Conservation (phyloP, 208 protist species). For the Paratrypanosoma confusum region DNA sequence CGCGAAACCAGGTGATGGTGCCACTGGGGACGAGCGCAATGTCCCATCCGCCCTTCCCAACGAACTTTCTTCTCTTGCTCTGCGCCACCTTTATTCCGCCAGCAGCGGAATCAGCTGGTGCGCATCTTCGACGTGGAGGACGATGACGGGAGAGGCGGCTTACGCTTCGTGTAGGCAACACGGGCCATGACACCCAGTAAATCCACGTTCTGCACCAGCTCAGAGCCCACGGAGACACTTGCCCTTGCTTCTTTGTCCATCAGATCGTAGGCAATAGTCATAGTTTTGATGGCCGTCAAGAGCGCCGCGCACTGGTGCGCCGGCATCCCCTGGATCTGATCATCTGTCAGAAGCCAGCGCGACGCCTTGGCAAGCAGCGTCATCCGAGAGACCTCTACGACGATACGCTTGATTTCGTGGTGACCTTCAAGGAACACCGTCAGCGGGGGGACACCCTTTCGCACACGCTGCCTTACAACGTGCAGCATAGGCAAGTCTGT, state of each 20-base stretch:
- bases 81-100: too few species aligned
- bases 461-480: slow-evolving; percentile 56
- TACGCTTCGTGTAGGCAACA: slow-evolving; percentile 55
- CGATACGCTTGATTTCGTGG: slow-evolving; percentile 61
- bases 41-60: too few species aligned
- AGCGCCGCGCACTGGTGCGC: slow-evolving; percentile 59
- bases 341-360: slow-evolving; percentile 65
- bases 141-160: slow-evolving; percentile 53
- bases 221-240: slow-evolving; percentile 36
- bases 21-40: too few species aligned
- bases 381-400: slow-evolving; percentile 29
- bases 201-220: slow-evolving; percentile 79
- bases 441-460: slow-evolving; percentile 33
- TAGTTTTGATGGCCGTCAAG: slow-evolving; percentile 65
- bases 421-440: slow-evolving; percentile 76
- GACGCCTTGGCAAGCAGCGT: slow-evolving; percentile 3
- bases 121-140: too few species aligned
- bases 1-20: too few species aligned
- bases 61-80: too few species aligned
- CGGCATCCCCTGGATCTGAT: slow-evolving; percentile 57
- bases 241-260: slow-evolving; percentile 33
- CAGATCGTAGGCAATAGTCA: slow-evolving; percentile 76
- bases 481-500: slow-evolving; percentile 75
- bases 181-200: slow-evolving; percentile 69
- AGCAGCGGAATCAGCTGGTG: too few species aligned